Conservation (phyloP, 208 protist species). For the Crithidia fasciculata region DNA sequence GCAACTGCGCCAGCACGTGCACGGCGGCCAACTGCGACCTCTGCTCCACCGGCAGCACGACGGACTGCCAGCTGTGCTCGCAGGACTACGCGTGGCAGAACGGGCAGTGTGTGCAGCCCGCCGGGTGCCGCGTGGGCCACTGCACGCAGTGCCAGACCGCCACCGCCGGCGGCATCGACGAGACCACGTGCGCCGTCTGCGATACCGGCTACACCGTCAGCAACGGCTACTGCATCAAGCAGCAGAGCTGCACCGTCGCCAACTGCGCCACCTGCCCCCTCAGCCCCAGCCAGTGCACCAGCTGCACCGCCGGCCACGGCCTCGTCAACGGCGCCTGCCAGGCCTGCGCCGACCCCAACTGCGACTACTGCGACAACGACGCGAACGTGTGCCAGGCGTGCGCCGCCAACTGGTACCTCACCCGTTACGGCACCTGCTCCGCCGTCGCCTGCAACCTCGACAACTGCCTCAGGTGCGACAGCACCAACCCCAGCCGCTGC, state of each 20-base stretch:
- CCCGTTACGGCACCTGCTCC: conserved; percentile 1
- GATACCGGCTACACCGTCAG: neutral
- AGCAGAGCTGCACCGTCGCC: neutral
- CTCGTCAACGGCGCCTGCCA: conserved; percentile 16
- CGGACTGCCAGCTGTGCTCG: conserved; percentile 22
- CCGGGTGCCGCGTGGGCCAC: conserved; percentile 16
- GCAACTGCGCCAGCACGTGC: neutral
- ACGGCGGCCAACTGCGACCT: conserved; percentile 9
- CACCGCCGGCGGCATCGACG: neutral
- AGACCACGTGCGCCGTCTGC: neutral
- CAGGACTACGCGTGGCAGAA: conserved; percentile 1
- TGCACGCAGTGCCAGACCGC: neutral
- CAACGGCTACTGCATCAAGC: neutral
- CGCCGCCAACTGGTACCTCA: conserved; percentile 13
- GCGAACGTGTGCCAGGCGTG: conserved; percentile 5
- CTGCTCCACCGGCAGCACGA: conserved; percentile 9
- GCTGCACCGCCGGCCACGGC: conserved; percentile 9
- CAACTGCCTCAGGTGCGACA: conserved; percentile 11
- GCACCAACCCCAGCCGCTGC: conserved; percentile 8
- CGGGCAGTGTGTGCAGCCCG: neutral
- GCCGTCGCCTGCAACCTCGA: conserved; percentile 9
- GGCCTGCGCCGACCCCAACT: conserved; percentile 5
- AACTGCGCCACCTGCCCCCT: conserved; percentile 14
- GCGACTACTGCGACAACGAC: conserved; percentile 7
- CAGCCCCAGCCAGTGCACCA: neutral